Base-by-base conservation (phyloP, 176 grass and related monocot species). In the Oryza glaberrima region DNA sequence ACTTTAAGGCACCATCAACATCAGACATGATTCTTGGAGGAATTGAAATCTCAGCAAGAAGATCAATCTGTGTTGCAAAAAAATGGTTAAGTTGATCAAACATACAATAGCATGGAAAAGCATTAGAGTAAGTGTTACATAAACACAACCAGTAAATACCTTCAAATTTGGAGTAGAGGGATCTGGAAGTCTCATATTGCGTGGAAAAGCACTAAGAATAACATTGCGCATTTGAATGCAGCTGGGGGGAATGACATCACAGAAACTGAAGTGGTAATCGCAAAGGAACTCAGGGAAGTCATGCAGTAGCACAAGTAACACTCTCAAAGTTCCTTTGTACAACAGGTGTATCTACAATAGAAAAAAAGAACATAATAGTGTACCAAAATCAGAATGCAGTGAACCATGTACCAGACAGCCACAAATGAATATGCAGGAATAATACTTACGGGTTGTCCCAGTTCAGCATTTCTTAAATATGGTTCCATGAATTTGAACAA, bases 191-290 rank as follows among this genome's bases (percentile, higher is more conserved):
- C 96, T 95, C 96, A 98, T 98, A 34, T 94, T 98, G 35, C 89
- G 96, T 64, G 96, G 96, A 79, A 95, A 98, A 17, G 96, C 96
- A 86, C 96, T 94, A 68, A 98, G 91, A 89, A 98, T 98, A 64
- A 98, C 91, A 81, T 98, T 98, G 67, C 96, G 96, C 93, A 98
- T 93, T 70, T 98, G 96, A 83, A 98, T 98, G 89, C 96, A 98
- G 76, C 77, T 93, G 67, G 96, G 66, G 73, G 96, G 96, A 74
- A 98, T 98, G 77, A 95, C 91, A 83, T 98, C 93, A 90, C 93
- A 98, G 78, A 98, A 95, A 90, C 89, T 98, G 67, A 98, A 95
- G 89, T 98, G 93, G 67, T 95, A 98, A 63, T 98, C 96, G 22
- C 93, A 98, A 56, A 98, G 91, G 85, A 98, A 98, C 84, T 98